Percentiles rank a stretch among this genome's conserved stretches.
Conservation (phyloP, 108 stramenopile genomes). For the Pseudonitzschia multiseries region DNA sequence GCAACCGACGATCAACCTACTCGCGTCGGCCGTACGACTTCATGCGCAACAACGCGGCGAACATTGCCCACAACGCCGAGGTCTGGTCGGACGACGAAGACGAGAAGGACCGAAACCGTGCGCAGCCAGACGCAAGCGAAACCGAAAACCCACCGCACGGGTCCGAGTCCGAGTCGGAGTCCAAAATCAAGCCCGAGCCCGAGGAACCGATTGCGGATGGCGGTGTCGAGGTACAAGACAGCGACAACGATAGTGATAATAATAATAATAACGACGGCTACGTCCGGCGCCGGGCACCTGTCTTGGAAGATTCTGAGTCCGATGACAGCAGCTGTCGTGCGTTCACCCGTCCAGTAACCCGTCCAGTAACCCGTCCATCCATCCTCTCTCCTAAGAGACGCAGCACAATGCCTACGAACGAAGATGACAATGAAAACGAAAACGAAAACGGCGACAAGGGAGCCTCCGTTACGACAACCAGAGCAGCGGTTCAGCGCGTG, state of each 20-base stretch:
- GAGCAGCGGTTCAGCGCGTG: conserved; percentile 1
- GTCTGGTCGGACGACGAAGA: conserved; percentile 13
- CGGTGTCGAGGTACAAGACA: neutral
- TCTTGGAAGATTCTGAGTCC: neutral
- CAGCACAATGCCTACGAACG: too few species aligned
- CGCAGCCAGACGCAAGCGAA: neutral
- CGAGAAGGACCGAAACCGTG: neutral
- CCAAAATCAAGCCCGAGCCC: too few species aligned
- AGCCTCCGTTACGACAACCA: neutral
- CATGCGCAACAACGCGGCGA: conserved; percentile 9
- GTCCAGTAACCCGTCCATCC: too few species aligned
- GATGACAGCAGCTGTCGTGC: too few species aligned
- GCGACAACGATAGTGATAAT: too few species aligned
- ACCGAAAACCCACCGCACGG: too few species aligned
- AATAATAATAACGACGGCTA: too few species aligned
- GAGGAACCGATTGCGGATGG: neutral
- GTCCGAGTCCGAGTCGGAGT: too few species aligned
- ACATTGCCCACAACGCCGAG: conserved; percentile 10
- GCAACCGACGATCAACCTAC: neutral
- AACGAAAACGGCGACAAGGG: neutral
- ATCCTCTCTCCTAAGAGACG: too few species aligned
- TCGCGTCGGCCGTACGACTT: conserved; percentile 4
- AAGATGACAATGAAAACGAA: neutral
- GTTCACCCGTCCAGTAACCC: too few species aligned
- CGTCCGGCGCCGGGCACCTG: neutral